Conservation (phyloP, 1,139 yeast genomes). For the Geotrichum citri-aurantii region DNA sequence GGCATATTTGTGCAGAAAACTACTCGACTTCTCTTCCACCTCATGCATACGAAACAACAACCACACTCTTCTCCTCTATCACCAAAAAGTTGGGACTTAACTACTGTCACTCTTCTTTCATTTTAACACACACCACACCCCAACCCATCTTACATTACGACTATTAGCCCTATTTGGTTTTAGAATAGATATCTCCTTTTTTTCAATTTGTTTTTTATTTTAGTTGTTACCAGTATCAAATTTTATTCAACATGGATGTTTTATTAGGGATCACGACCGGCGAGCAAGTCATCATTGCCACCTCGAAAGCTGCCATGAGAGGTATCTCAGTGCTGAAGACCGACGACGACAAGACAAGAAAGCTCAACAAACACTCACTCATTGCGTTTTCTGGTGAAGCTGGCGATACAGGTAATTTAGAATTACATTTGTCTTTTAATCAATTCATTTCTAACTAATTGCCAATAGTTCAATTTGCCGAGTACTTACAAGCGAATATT, state of each 20-base stretch:
- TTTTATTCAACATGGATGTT: constrained; percentile 68
- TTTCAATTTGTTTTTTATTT: neutral
- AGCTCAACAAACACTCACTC: constrained; percentile 67
- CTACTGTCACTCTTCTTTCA: neutral
- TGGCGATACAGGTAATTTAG: constrained; percentile 63
- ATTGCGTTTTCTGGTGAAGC: constrained; percentile 94
- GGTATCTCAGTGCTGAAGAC: constrained; percentile 87
- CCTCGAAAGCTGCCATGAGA: constrained; percentile 89
- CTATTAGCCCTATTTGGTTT: neutral
- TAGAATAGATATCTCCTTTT: constrained; percentile 9
- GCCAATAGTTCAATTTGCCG: constrained; percentile 75
- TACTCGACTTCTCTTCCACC: neutral
- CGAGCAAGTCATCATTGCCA: constrained; percentile 79
- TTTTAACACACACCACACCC: constrained; percentile 6
- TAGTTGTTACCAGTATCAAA: neutral
- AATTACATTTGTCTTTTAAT: constrained; percentile 16
- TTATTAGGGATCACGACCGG: constrained; percentile 77
- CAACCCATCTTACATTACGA: neutral
- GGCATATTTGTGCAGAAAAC: neutral
- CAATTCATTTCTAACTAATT: constrained; percentile 10
- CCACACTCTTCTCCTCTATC: neutral
- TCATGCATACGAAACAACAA: neutral
- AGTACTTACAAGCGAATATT: constrained; percentile 85
- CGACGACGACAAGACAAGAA: constrained; percentile 82
- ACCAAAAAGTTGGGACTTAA: neutral